Evolutionary conservation across 371 early-diverging fungal genomes (phyloP).

Genomic region (Apophysomyces variabilis): DNA sequence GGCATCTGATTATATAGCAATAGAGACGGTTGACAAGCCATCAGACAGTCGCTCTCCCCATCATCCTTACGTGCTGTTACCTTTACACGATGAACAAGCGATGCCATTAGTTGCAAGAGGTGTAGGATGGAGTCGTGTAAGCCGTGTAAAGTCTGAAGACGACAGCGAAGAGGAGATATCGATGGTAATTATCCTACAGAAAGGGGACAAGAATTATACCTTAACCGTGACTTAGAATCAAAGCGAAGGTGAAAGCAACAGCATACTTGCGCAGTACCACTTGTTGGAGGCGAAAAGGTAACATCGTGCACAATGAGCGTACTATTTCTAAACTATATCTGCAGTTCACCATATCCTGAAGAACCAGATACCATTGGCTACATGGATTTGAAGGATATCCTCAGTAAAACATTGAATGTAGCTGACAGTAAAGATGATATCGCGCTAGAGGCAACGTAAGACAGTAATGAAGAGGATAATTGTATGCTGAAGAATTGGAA

Average conservation of each 20-base stretch:
- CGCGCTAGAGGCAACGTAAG: conserved; percentile 39
- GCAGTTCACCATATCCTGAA: neutral
- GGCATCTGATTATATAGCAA: conserved; percentile 26
- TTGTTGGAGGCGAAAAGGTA: neutral
- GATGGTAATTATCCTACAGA: neutral
- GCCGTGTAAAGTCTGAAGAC: neutral
- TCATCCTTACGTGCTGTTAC: conserved; percentile 22
- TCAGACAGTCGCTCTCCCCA: neutral
- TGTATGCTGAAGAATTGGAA: neutral
- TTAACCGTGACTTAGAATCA: neutral
- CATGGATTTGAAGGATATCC: conserved; percentile 17
- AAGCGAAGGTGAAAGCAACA: neutral
- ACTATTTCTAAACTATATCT: neutral
- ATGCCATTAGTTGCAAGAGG: conserved; percentile 32
- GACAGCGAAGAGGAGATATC: neutral
- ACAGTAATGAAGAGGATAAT: neutral
- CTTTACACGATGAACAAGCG: conserved; percentile 34
- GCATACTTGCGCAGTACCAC: neutral
- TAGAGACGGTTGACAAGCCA: conserved; percentile 8
- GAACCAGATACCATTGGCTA: neutral
- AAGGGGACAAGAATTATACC: neutral
- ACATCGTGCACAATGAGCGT: neutral
- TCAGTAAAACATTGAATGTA: conserved; percentile 18
- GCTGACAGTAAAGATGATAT: conserved; percentile 17
- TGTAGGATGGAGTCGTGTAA: conserved; percentile 37